Percentiles rank a stretch among this genome's conserved stretches.
Evolutionary conservation across 2,329 filamentous ascomycete species (phyloP).

Genomic region (Epichloe coenophiala): DNA sequence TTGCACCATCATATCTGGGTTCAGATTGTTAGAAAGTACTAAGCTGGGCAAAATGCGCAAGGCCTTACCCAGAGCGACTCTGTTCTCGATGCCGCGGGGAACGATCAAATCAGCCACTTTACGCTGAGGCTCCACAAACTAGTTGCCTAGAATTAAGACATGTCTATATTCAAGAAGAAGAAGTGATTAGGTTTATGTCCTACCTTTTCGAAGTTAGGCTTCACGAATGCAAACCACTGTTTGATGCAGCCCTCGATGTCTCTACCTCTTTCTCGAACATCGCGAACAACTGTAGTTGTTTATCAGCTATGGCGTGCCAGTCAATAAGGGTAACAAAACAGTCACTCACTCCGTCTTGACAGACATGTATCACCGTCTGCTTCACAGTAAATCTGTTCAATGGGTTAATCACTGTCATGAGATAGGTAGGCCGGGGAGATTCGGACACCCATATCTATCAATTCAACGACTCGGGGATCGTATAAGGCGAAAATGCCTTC

Average conservation of each 20-base stretch:
- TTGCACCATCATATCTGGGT: constrained; percentile 74
- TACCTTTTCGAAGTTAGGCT: constrained; percentile 83
- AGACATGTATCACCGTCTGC: constrained; percentile 91
- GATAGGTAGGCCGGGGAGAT: neutral
- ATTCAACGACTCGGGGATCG: constrained; percentile 68
- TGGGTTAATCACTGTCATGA: neutral
- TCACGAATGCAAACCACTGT: constrained; percentile 94
- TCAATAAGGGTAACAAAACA: constrained; percentile 2
- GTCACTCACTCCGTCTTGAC: constrained; percentile 60
- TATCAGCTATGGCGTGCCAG: constrained; percentile 1
- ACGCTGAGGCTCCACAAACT: constrained; percentile 82
- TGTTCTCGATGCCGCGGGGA: constrained; percentile 86
- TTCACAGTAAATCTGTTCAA: constrained; percentile 79
- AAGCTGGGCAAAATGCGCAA: no score
- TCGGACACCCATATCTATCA: constrained; percentile 77
- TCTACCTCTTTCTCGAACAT: constrained; percentile 77
- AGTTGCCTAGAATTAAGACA: neutral
- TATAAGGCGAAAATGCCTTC: constrained; percentile 95
- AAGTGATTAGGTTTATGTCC: neutral
- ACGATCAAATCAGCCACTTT: constrained; percentile 92
- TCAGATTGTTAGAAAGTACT: constrained; percentile 4
- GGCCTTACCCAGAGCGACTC: constrained; percentile 65
- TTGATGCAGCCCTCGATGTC: constrained; percentile 95
- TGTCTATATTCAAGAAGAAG: neutral
- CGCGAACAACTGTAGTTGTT: constrained; percentile 54